These are phyloP conservation scores for Solanum medicagineum DNA, from an alignment of 257 asterid genomes.

Conservation along the genomic window DNA sequence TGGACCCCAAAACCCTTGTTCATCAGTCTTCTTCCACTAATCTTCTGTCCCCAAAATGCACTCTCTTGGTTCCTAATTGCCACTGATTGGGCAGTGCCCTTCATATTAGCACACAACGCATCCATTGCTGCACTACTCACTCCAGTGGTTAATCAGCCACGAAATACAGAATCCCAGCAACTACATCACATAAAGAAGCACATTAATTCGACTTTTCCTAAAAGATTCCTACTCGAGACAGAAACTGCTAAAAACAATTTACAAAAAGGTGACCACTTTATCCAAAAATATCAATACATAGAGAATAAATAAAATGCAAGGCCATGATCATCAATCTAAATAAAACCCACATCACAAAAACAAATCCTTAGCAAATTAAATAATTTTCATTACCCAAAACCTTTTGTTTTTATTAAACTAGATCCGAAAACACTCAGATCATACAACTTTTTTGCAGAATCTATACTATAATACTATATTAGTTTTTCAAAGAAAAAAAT, in stretches of 20 bases:
- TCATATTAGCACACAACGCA: slow-evolving; percentile 38
- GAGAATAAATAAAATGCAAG: background rate
- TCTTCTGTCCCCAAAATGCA: slow-evolving; percentile 39
- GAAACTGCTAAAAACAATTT: slow-evolving; percentile 1
- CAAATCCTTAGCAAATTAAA: background rate
- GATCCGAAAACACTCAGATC: background rate
- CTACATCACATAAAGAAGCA: background rate
- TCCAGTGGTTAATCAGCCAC: background rate
- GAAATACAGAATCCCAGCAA: background rate
- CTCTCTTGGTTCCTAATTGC: slow-evolving; percentile 6
- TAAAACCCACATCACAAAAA: background rate
- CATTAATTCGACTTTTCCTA: background rate
- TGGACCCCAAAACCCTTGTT: slow-evolving; percentile 14
- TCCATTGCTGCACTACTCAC: slow-evolving; percentile 33
- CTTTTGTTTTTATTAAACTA: background rate
- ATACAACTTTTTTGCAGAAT: background rate
- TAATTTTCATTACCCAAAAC: background rate
- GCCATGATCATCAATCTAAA: background rate
- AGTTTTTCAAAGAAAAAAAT: too few species aligned
- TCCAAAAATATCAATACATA: background rate
- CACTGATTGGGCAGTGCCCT: slow-evolving; percentile 20
- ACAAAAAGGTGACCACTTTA: background rate
- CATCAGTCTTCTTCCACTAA: slow-evolving; percentile 18
- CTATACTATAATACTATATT: background rate
- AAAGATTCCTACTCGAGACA: slow-evolving; percentile 10